These are phyloP conservation scores for Pecoramyces ruminantium DNA, from an alignment of 192 early-diverging fungal species.

Conservation along the genomic window DNA sequence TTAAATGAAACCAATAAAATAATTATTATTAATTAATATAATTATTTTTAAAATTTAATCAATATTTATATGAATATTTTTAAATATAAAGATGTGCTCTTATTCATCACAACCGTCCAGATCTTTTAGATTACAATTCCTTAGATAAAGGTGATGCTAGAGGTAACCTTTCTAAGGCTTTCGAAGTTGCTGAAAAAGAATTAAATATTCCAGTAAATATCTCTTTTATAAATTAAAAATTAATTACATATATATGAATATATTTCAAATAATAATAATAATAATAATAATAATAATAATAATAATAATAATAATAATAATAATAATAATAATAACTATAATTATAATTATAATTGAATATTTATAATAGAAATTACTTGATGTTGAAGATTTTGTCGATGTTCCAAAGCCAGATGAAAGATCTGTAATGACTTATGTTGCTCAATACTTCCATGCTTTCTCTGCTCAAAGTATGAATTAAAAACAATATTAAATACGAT, in stretches of 20 bases:
- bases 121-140: conserved; percentile 72
- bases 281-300: no score
- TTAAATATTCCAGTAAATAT: conserved; percentile 60
- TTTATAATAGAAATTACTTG: conserved; percentile 50
- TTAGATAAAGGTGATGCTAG: conserved; percentile 48
- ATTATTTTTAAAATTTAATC: no score
- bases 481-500: no score
- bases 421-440: conserved; percentile 96
- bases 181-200: conserved; percentile 84
- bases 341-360: not conserved
- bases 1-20: no score
- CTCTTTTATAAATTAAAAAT: not conserved
- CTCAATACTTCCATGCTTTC: conserved; percentile 96
- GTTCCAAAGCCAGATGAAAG: conserved; percentile 80
- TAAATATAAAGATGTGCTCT: conserved; percentile 51
- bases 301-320: no score
- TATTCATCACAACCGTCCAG: conserved; percentile 93
- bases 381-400: conserved; percentile 94
- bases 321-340: no score
- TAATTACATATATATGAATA: no score
- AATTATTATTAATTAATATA: no score
- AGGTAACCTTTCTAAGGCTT: conserved; percentile 75
- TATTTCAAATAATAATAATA: no score
- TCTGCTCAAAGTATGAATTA: conserved; percentile 46
- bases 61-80: no score